Evolutionary conservation across 148 eudicot genomes (phyloP).

Genomic region (Tetragonia tetragonoides): DNA sequence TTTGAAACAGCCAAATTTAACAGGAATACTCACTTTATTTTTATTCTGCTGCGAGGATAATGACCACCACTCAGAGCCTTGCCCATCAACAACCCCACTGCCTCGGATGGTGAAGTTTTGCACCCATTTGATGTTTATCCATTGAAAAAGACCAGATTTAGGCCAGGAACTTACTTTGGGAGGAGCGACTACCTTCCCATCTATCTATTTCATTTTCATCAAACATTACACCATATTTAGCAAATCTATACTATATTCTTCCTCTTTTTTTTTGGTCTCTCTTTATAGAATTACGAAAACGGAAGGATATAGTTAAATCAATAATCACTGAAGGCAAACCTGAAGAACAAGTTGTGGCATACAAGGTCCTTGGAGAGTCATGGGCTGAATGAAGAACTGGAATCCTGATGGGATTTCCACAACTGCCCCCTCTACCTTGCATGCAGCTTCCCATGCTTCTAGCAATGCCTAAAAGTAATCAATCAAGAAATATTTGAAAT

Average conservation of each 20-base stretch:
- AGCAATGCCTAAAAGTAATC: conserved; percentile 50
- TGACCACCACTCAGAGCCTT: conserved; percentile 75
- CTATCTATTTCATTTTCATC: conserved; percentile 39
- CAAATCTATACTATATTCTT: background rate
- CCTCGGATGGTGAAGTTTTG: conserved; percentile 80
- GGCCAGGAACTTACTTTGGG: conserved; percentile 56
- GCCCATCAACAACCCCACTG: conserved; percentile 64
- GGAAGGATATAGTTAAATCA: background rate
- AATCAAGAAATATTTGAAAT: background rate
- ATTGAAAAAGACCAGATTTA: conserved; percentile 67
- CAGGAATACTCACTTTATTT: conserved; percentile 29
- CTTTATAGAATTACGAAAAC: background rate
- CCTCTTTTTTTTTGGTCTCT: background rate
- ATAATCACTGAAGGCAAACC: conserved; percentile 32
- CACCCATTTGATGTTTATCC: conserved; percentile 83
- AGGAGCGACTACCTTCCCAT: conserved; percentile 67
- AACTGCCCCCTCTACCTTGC: conserved; percentile 49
- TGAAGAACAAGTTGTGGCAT: conserved; percentile 62
- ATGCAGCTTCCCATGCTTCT: conserved; percentile 74
- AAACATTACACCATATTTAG: background rate
- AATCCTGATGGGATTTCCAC: conserved; percentile 50
- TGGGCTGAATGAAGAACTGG: conserved; percentile 56
- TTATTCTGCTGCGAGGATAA: conserved; percentile 26
- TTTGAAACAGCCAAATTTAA: background rate
- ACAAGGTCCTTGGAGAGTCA: conserved; percentile 82